phyloP scores from a whole-genome alignment of 805 yeast species.

The Wickerhamiella australiensis region DNA sequence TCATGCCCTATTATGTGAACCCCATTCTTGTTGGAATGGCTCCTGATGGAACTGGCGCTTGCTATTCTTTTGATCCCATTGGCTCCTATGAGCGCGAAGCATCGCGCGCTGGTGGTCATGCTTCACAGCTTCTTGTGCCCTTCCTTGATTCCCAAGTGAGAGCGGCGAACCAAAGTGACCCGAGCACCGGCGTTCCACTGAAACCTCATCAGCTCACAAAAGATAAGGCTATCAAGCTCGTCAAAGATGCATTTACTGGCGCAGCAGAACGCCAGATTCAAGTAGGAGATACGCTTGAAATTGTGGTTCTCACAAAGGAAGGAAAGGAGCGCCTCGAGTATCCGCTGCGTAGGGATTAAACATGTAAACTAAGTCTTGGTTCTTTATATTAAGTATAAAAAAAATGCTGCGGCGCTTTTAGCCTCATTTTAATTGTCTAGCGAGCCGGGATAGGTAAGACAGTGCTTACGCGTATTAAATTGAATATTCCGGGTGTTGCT shows the following conservation, averaged over 20 bases:
- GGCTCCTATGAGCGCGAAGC: conserved; percentile 97
- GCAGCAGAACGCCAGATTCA: conserved; percentile 98
- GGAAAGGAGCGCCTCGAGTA: conserved; percentile 76
- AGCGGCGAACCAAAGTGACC: conserved; percentile 83
- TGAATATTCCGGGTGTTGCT: too few species aligned
- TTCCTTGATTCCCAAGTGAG: conserved; percentile 95
- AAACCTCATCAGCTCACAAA: conserved; percentile 51
- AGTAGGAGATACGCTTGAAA: conserved; percentile 93
- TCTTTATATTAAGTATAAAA: not conserved
- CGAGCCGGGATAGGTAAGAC: too few species aligned
- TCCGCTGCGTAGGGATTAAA: conserved; percentile 41
- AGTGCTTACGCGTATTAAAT: too few species aligned
- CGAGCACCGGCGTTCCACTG: conserved; percentile 53
- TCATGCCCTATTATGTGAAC: conserved; percentile 94
- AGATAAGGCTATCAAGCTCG: conserved; percentile 78
- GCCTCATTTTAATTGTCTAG: too few species aligned
- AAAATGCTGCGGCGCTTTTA: not conserved
- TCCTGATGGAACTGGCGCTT: conserved; percentile 83
- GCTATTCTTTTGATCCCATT: conserved; percentile 93
- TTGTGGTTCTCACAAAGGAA: conserved; percentile 81
- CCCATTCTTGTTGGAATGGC: conserved; percentile 92
- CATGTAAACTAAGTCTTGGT: not conserved
- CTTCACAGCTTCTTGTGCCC: conserved; percentile 92
- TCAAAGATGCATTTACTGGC: conserved; percentile 86
- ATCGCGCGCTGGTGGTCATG: conserved; percentile 97